Base-by-base conservation (phyloP, 139 green algal species). In the Chlorella sp. region DNA sequence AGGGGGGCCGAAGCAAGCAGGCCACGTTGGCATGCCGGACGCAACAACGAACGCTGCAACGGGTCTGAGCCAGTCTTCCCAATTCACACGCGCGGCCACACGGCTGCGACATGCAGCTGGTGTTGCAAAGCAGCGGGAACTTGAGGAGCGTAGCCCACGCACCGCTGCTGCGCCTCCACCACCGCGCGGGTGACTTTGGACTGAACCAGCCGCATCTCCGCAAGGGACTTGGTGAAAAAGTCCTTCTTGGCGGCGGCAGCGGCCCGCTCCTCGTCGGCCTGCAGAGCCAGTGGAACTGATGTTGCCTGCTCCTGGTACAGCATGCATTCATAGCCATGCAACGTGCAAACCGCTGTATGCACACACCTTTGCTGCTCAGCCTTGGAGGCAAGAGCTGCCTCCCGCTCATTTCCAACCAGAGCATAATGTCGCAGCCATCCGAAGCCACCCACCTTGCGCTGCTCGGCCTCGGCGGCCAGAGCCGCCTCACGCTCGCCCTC, bases 141-240 rank as follows among this genome's bases (percentile, higher is more conserved):
- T 16, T 17, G 20, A 26, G 2, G n/a, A 9, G 67, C 67, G 5
- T 16, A 9, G 30, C 56, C 30, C 20, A 3, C 79, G 43, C 64
- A 76, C 56, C 87, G 76, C 87, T 88, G 86, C 69, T 91, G 80
- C n/a, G 83, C 87, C 76, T 87, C 87, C 65, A 86, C 82, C 76
- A 88, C 54, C 36, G 41, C 64, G 36, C 87, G 76, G 4, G 77
- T 74, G 68, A 90, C 83, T 41, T 86, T 88, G 76, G 75, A 86
- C 73, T 88, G 76, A 17, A 78, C 56, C 48, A 90, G 60, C 34
- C 87, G 74, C 46, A 90, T 38, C 36, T 85, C 82, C 9, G 41
- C 83, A 41, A 90, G 60, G 38, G 87, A 28, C 16, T 51, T 41
- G 26, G 87, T 90, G 87, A 80, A 90, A 36, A 88, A 90, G 16